Conservation (phyloP, 2,329 filamentous ascomycete genomes). For the Setomelanomma holmii region DNA sequence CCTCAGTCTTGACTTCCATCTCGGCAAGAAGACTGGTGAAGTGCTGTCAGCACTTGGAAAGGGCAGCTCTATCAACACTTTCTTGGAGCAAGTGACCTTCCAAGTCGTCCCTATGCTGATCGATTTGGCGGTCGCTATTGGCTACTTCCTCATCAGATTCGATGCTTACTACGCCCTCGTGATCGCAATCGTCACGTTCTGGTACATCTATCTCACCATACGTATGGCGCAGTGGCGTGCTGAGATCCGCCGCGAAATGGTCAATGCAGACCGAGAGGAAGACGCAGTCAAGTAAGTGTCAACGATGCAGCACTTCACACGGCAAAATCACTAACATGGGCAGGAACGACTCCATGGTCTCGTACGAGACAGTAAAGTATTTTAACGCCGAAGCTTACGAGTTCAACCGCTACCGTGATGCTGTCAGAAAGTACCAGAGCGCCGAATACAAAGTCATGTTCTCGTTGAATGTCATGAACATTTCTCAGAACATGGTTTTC, state of each 20-base stretch:
- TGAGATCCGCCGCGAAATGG: conserved; percentile 90
- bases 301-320: not conserved
- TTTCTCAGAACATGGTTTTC: conserved; percentile 69
- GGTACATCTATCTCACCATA: conserved; percentile 95
- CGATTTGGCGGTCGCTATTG: conserved; percentile 84
- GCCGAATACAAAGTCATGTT: conserved; percentile 65
- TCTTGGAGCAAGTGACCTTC: conserved; percentile 95
- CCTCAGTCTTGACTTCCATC: conserved; percentile 93
- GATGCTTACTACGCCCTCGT: conserved; percentile 91
- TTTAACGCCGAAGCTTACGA: conserved; percentile 68
- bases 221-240: conserved; percentile 93
- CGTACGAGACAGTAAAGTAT: conserved; percentile 83
- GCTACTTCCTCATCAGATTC: conserved; percentile 78
- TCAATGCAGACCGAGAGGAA: conserved; percentile 91
- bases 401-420: conserved; percentile 63
- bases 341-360: conserved; percentile 93
- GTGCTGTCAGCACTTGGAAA: conserved; percentile 96
- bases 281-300: conserved; percentile 84
- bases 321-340: conserved; percentile 26
- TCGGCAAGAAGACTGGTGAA: conserved; percentile 95
- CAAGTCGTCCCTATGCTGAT: conserved; percentile 94
- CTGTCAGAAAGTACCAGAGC: conserved; percentile 64
- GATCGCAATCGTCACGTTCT: conserved; percentile 88
- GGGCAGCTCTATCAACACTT: conserved; percentile 93
- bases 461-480: conserved; percentile 66